These are phyloP conservation scores for Pachysandra terminalis DNA, from an alignment of 164 flowering plant species.

Conservation along the genomic window DNA sequence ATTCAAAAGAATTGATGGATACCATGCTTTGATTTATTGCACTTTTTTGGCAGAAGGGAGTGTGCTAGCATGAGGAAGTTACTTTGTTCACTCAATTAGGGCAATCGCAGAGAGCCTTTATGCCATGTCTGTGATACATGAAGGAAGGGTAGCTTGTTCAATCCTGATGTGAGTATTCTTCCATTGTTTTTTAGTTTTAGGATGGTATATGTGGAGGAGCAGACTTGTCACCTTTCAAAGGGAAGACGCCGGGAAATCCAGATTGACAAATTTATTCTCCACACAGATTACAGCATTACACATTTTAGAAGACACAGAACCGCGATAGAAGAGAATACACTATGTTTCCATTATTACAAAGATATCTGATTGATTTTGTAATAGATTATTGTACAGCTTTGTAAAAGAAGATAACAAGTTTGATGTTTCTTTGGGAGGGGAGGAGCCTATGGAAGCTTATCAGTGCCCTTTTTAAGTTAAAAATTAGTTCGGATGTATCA, in stretches of 20 bases:
- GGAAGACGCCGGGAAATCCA: neutral
- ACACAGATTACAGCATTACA: neutral
- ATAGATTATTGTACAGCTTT: conserved; percentile 13
- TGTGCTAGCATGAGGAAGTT: neutral
- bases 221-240: neutral
- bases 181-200: neutral
- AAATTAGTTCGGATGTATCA: too few relatives aligned
- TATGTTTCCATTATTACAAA: neutral
- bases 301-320: neutral
- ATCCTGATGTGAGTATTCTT: neutral
- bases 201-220: neutral
- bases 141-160: conserved; percentile 9
- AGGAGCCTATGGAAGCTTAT: neutral
- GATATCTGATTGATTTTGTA: conserved; percentile 7
- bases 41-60: neutral
- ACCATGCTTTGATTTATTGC: too few relatives aligned
- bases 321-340: neutral
- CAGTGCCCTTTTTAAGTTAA: neutral
- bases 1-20: too few relatives aligned
- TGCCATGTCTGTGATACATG: neutral
- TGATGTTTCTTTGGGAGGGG: conserved; percentile 5
- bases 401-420: neutral
- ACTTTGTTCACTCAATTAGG: neutral
- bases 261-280: neutral
- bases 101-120: neutral